These are phyloP conservation scores for Dactylorhiza incarnata DNA, from an alignment of 106 monocot species.

Conservation along the genomic window DNA sequence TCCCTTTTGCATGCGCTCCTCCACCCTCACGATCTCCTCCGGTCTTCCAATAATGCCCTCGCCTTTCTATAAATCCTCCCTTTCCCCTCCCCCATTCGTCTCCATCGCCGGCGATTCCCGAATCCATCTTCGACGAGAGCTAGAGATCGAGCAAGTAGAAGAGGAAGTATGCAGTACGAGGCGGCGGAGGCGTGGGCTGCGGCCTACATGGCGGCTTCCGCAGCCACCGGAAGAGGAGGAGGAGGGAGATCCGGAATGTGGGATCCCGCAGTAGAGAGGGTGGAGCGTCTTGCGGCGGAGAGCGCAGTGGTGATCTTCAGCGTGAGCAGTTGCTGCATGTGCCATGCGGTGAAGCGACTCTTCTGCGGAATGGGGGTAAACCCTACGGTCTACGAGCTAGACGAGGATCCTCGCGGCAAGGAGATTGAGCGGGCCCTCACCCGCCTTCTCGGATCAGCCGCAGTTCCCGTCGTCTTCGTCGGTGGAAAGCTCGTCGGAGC, in stretches of 20 bases:
- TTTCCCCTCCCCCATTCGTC: neutral
- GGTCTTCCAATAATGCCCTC: neutral
- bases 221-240: neutral
- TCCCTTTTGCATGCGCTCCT: constrained; percentile 8
- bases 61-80: constrained; percentile 3
- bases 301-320: constrained; percentile 86
- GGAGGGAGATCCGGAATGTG: neutral
- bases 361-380: constrained; percentile 85
- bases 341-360: constrained; percentile 79
- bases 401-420: constrained; percentile 56
- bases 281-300: constrained; percentile 60
- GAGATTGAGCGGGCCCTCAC: constrained; percentile 66
- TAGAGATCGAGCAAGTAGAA: neutral
- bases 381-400: constrained; percentile 81
- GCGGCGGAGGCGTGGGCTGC: constrained; percentile 8
- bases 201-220: no score
- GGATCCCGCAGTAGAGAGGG: constrained; percentile 24
- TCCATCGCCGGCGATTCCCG: neutral
- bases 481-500: constrained; percentile 87
- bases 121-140: neutral
- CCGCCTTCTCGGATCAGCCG: constrained; percentile 28
- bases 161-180: constrained; percentile 7
- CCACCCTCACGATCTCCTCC: neutral
- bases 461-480: constrained; percentile 57
- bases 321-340: constrained; percentile 91